A percentile compares a stretch with the other conserved stretches of the same genome.
These are phyloP conservation scores for Neurospora sp. DNA, from an alignment of 495 filamentous ascomycete species.

Conservation along the genomic window DNA sequence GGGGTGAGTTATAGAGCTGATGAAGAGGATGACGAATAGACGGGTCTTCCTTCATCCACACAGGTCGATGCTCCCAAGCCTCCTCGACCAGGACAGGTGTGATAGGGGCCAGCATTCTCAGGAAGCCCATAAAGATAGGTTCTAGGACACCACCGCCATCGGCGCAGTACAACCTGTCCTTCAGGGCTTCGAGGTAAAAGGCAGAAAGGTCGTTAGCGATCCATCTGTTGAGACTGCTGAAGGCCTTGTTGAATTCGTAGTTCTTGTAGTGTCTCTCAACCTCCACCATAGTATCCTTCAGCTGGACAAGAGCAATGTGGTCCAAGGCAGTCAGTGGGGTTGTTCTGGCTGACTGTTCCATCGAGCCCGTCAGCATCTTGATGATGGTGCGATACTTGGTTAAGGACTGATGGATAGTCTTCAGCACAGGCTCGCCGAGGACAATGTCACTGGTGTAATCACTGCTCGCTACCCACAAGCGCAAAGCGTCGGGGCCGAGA, in stretches of 20 bases:
- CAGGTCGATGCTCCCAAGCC: constrained; percentile 68
- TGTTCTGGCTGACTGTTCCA: constrained; percentile 48
- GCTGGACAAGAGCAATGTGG: constrained; percentile 65
- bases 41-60: constrained; percentile 43
- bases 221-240: constrained; percentile 65
- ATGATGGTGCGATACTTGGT: constrained; percentile 80
- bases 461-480: constrained; percentile 82
- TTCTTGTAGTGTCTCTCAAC: constrained; percentile 54
- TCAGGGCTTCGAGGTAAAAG: constrained; percentile 87
- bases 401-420: constrained; percentile 59
- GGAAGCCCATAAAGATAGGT: constrained; percentile 57
- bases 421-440: constrained; percentile 64
- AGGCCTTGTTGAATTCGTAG: constrained; percentile 75
- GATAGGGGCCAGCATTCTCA: constrained; percentile 70
- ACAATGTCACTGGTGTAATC: constrained; percentile 85
- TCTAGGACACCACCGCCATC: constrained; percentile 56
- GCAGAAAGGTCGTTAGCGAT: constrained; percentile 73
- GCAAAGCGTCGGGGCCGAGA: constrained; percentile 72
- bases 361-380: constrained; percentile 76
- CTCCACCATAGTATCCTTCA: constrained; percentile 48
- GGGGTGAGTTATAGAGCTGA: constrained; percentile 30
- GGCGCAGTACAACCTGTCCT: constrained; percentile 82
- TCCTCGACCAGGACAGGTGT: constrained; percentile 82
- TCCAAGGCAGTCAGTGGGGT: constrained; percentile 47
- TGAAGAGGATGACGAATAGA: constrained; percentile 27